phyloP scores from a whole-genome alignment of 2,329 filamentous ascomycete genomes.

The Hirsutella minnesotensis region DNA sequence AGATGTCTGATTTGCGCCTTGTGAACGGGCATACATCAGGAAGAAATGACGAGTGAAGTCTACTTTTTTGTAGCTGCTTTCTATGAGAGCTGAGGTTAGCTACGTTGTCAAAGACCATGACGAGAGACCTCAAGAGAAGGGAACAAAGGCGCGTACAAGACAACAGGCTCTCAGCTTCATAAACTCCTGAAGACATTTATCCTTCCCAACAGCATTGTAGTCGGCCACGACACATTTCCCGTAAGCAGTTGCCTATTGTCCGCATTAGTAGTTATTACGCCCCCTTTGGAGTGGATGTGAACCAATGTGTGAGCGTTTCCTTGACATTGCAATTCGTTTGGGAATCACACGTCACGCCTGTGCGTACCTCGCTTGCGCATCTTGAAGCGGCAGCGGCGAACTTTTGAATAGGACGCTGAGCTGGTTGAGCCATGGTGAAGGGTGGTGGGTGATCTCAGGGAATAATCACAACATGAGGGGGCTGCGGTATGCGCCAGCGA shows the following conservation, averaged over 20 bases:
- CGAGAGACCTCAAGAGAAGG: no score
- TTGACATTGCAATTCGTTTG: neutral
- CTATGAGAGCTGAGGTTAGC: neutral
- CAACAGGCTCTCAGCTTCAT: conserved; percentile 79
- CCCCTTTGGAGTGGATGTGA: no score
- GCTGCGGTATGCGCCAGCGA: no score
- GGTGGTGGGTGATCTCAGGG: neutral
- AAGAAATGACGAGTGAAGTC: neutral
- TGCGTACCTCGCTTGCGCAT: conserved; percentile 41
- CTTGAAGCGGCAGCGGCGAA: conserved; percentile 41
- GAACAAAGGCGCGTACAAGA: conserved; percentile 43
- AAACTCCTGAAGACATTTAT: conserved; percentile 83
- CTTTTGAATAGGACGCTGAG: conserved; percentile 38
- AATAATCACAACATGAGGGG: no score
- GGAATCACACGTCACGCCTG: neutral
- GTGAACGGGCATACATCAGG: neutral
- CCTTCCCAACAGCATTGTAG: conserved; percentile 81
- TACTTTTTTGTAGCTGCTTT: neutral
- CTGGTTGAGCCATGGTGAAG: conserved; percentile 12
- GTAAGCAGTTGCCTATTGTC: conserved; percentile 63
- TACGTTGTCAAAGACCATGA: neutral
- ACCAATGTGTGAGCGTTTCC: neutral
- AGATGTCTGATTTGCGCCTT: neutral
- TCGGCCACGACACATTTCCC: conserved; percentile 86
- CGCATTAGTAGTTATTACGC: neutral